A percentile compares a stretch with the other conserved stretches of the same genome.
Conservation (phyloP, 768 basidiomycete species). For the Stropharia rugosoannulata region DNA sequence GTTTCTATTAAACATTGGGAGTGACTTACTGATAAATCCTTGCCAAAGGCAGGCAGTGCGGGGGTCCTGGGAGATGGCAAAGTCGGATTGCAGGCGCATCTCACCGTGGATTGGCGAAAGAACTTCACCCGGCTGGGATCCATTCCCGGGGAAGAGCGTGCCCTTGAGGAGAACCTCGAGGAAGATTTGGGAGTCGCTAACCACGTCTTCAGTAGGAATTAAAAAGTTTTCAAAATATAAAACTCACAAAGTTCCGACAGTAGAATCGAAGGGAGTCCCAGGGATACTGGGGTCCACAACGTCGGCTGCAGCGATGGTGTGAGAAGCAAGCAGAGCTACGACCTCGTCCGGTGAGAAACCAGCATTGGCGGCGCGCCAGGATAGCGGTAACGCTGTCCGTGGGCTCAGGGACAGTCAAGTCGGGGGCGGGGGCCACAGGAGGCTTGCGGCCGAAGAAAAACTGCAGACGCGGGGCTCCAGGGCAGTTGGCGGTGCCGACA, state of each 20-base stretch:
- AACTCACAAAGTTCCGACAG: conserved; percentile 11
- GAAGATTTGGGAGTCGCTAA: conserved; percentile 31
- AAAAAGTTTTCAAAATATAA: neutral
- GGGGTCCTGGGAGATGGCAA: conserved; percentile 19
- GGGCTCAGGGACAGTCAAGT: conserved; percentile 20
- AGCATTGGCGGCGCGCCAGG: conserved; percentile 23
- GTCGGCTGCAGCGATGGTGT: conserved; percentile 22
- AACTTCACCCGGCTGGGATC: conserved; percentile 27
- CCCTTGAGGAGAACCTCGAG: conserved; percentile 30
- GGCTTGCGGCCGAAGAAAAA: conserved; percentile 28
- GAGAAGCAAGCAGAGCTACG: conserved; percentile 22
- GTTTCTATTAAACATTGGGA: neutral
- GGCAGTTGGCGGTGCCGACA: conserved; percentile 30
- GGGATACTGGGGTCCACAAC: conserved; percentile 11
- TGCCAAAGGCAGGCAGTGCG: conserved; percentile 20
- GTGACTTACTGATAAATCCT: conserved; percentile 11
- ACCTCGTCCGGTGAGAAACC: conserved; percentile 22
- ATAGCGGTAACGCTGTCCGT: conserved; percentile 23
- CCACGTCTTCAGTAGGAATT: neutral
- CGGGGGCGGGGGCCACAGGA: conserved; percentile 18
- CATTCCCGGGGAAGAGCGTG: conserved; percentile 13
- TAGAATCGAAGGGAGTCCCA: conserved; percentile 34
- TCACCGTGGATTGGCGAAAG: conserved; percentile 33
- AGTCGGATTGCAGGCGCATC: conserved; percentile 39
- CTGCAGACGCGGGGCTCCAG: conserved; percentile 31